phyloP scores from a whole-genome alignment of 1,284 basidiomycete species.

The Trichosporon asahii region DNA sequence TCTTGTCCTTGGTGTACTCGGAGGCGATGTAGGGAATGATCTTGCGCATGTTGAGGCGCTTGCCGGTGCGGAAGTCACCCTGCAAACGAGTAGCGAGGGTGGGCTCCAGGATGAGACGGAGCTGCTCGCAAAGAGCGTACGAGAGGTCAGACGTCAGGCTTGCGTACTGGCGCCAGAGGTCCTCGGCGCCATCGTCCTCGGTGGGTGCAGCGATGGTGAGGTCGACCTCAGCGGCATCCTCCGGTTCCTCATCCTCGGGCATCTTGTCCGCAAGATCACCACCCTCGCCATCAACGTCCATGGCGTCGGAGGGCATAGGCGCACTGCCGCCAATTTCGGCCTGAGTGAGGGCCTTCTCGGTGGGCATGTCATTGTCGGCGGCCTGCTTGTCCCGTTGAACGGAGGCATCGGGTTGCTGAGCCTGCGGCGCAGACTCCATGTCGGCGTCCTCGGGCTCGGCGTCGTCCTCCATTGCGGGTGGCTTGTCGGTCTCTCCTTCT shows the following conservation, averaged over 20 bases:
- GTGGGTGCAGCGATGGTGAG: conserved; percentile 57
- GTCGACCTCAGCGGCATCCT: conserved; percentile 56
- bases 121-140: conserved; percentile 88
- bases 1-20: conserved; percentile 99
- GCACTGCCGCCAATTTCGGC: conserved; percentile 42
- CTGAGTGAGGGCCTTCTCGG: conserved; percentile 52
- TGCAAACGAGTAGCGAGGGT: conserved; percentile 90
- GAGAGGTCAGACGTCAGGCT: conserved; percentile 87
- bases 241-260: conserved; percentile 35
- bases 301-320: conserved; percentile 30
- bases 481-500: conserved; percentile 11
- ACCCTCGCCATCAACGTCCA: conserved; percentile 46
- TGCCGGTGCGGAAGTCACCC: conserved; percentile 97
- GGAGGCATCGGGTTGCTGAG: conserved; percentile 21
- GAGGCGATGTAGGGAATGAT: conserved; percentile 98
- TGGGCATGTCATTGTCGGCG: conserved; percentile 25
- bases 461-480: conserved; percentile 25
- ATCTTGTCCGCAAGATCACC: conserved; percentile 37
- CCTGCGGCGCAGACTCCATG: conserved; percentile 1
- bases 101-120: conserved; percentile 93
- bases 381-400: conserved; percentile 25
- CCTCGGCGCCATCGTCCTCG: conserved; percentile 56
- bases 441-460: conserved; percentile 23
- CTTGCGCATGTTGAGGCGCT: conserved; percentile 98
- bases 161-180: conserved; percentile 86